Conservation (phyloP, 208 protist genomes). For the Balamuthia mandrillaris region DNA sequence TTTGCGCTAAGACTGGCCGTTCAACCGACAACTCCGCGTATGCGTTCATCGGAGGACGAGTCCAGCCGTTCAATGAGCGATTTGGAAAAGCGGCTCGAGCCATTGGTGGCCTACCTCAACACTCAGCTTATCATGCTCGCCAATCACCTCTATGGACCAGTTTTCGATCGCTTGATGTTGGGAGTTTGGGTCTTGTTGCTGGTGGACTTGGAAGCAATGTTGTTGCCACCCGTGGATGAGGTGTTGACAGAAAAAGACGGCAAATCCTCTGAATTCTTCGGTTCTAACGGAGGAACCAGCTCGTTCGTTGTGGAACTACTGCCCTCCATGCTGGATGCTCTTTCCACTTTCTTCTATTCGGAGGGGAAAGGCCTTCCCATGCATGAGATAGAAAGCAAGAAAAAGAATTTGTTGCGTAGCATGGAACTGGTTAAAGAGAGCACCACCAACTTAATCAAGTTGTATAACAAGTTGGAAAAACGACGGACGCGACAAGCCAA, state of each 20-base stretch:
- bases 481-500: background rate
- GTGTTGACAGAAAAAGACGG: background rate
- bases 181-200: conserved; percentile 7
- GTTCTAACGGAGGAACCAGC: background rate
- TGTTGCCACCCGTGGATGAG: background rate
- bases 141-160: conserved; percentile 3
- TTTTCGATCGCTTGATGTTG: background rate
- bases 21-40: conserved; percentile 13
- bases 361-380: conserved; percentile 16
- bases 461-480: background rate
- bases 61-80: background rate
- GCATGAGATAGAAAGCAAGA: background rate
- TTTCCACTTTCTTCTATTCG: background rate
- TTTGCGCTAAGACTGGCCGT: conserved; percentile 12
- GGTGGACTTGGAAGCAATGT: background rate
- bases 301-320: background rate
- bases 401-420: background rate
- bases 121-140: conserved; percentile 28
- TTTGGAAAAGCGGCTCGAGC: conserved; percentile 10
- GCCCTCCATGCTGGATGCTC: background rate
- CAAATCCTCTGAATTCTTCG: background rate
- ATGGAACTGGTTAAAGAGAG: conserved; percentile 6
- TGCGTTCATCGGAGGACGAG: background rate
- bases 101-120: conserved; percentile 23
- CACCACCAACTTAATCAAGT: background rate